phyloP scores from a whole-genome alignment of 371 early-diverging fungal genomes.

The Mortierella sp. region DNA sequence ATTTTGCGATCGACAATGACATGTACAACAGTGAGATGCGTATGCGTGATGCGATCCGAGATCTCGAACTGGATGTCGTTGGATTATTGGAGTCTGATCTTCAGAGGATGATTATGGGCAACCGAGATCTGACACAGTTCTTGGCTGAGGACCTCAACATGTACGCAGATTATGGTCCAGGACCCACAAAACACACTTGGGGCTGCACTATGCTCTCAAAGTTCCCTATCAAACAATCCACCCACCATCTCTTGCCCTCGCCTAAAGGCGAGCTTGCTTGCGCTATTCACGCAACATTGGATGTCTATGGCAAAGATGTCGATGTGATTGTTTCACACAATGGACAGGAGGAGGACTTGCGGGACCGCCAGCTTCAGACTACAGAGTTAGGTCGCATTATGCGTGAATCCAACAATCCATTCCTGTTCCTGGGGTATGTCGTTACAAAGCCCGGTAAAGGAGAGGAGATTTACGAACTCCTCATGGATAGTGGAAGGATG shows the following conservation, averaged over 20 bases:
- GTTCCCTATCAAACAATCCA: slow-evolving; percentile 81
- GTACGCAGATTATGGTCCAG: slow-evolving; percentile 88
- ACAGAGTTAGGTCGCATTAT: slow-evolving; percentile 84
- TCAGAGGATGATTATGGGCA: slow-evolving; percentile 88
- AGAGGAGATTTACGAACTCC: slow-evolving; percentile 67
- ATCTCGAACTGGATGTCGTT: slow-evolving; percentile 84
- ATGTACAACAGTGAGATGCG: slow-evolving; percentile 85
- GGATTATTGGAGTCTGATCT: slow-evolving; percentile 88
- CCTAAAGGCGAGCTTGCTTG: slow-evolving; percentile 89
- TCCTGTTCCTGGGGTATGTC: slow-evolving; percentile 87
- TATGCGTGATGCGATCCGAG: slow-evolving; percentile 82
- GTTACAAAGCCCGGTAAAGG: slow-evolving; percentile 79
- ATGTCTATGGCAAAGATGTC: slow-evolving; percentile 83
- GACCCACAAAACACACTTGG: slow-evolving; percentile 90
- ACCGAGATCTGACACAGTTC: slow-evolving; percentile 87
- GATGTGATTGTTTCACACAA: slow-evolving; percentile 91
- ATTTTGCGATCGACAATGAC: slow-evolving; percentile 87
- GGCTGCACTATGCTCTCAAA: slow-evolving; percentile 88
- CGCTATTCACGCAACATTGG: slow-evolving; percentile 88
- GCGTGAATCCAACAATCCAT: slow-evolving; percentile 78
- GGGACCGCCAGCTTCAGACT: slow-evolving; percentile 84
- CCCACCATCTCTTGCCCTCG: slow-evolving; percentile 83
- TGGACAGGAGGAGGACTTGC: slow-evolving; percentile 84
- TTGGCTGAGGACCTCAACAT: slow-evolving; percentile 82
- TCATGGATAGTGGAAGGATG: slow-evolving; percentile 77